Evolutionary conservation across 2,329 filamentous ascomycete species (phyloP), one percentile per base, ranked within the genome.

Genomic region (Fusarium mundagurra): DNA sequence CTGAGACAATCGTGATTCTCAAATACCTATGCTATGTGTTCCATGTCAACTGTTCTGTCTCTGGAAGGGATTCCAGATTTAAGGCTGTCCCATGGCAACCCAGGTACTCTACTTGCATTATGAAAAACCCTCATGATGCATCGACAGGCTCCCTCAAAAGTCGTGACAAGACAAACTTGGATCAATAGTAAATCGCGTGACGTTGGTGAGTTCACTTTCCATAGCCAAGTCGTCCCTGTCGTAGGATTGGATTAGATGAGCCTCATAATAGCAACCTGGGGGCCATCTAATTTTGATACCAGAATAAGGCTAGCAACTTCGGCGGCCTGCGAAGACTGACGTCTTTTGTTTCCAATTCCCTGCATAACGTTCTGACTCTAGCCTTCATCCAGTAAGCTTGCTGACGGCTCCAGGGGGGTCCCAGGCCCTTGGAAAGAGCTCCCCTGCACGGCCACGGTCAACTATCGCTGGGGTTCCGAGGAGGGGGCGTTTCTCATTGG

Each of bases 371-470:
- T 61, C 45, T 58, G 39, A 61, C 59, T 64, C 74, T 72, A 77
- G 67, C 34, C 72, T 61, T 44, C 51, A 75, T 77, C 44, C n/a
- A 72, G 67, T 65, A 76, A 67, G 67, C 45, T 51, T 33, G 72
- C 73, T 77, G 73, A 74, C 75, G 55, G 39, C 61, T 38, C 39
- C 61, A 36, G 48, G 66, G 66, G 66, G 60, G 34, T 41, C 51
- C 51, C 51, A 55, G 55, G 39, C 38, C 22, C 60, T 44, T 41
- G 31, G 59, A 24, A n/a, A 47, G 53, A 60, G 43, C n/a, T 27
- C 54, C 51, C 45, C 44, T 57, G 75, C 76, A 78, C 69, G 76
- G 76, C 75, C 75, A 73, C 75, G 61, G 60, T 66, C 38, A 68
- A 61, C 47, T 50, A 24, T 33, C 29, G 27, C 41, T 57, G 41